These are phyloP conservation scores for Cotoneaster glaucophyllus DNA, from an alignment of 306 rosid genomes.

Conservation along the genomic window DNA sequence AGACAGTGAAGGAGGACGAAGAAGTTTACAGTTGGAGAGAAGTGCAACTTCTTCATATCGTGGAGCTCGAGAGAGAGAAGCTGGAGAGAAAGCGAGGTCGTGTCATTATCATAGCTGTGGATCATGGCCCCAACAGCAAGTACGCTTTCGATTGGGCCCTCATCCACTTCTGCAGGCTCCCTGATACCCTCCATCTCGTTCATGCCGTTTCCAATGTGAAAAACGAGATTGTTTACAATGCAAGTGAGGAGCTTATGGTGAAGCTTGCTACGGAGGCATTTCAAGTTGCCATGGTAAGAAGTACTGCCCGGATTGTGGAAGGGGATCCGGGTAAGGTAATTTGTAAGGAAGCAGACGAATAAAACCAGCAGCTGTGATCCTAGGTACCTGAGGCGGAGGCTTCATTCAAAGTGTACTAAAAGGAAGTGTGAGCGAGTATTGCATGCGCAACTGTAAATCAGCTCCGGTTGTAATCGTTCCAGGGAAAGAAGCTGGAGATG, in stretches of 20 bases:
- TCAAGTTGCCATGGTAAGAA: slow-evolving; percentile 60
- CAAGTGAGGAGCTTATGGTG: slow-evolving; percentile 63
- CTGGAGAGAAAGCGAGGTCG: slow-evolving; percentile 72
- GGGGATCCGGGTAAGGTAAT: slow-evolving; percentile 71
- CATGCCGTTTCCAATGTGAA: slow-evolving; percentile 70
- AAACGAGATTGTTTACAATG: slow-evolving; percentile 53
- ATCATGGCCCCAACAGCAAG: slow-evolving; percentile 76
- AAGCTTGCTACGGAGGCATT: slow-evolving; percentile 73
- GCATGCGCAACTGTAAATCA: slow-evolving; percentile 72
- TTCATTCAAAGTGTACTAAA: slow-evolving; percentile 66
- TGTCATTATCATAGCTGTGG: slow-evolving; percentile 62
- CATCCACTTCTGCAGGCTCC: slow-evolving; percentile 62
- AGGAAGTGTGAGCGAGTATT: slow-evolving; percentile 83
- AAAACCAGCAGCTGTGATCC: slow-evolving; percentile 65
- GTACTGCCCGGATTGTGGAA: slow-evolving; percentile 61
- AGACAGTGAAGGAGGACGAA: slow-evolving; percentile 56
- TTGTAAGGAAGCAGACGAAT: slow-evolving; percentile 64
- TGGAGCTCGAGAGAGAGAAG: slow-evolving; percentile 61
- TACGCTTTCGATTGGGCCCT: slow-evolving; percentile 93
- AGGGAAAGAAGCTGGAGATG: slow-evolving; percentile 62
- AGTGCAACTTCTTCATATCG: slow-evolving; percentile 44
- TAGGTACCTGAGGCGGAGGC: slow-evolving; percentile 73
- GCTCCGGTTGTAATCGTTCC: slow-evolving; percentile 86
- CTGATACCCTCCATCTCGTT: slow-evolving; percentile 77
- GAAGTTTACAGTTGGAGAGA: slow-evolving; percentile 73